These are phyloP conservation scores for Nephromyces sp. DNA, from an alignment of 169 alveolate species.

Conservation along the genomic window DNA sequence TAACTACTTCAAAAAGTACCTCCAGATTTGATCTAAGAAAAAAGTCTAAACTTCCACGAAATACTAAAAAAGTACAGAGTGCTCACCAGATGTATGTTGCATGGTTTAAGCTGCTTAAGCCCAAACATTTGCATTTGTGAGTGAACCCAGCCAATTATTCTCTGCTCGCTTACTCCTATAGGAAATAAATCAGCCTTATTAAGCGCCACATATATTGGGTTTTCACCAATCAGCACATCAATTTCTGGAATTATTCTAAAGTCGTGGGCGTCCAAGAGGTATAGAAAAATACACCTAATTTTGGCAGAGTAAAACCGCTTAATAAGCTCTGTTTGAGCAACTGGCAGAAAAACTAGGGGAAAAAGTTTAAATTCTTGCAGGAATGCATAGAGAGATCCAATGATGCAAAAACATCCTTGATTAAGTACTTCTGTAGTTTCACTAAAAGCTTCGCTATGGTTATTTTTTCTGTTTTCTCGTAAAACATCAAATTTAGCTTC, in stretches of 20 bases:
- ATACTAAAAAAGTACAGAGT: not conserved
- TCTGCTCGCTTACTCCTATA: not conserved
- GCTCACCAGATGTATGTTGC: not conserved
- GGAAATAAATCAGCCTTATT: not conserved
- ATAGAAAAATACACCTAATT: not conserved
- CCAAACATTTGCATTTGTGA: not conserved
- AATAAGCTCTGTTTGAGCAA: too few relatives aligned
- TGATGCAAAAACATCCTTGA: too few relatives aligned
- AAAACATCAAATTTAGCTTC: too few relatives aligned
- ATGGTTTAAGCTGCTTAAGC: not conserved
- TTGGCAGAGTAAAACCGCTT: too few relatives aligned
- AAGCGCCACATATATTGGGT: not conserved
- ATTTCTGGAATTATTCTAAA: not conserved
- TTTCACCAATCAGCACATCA: not conserved
- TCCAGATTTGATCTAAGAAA: not conserved
- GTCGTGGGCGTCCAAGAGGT: not conserved
- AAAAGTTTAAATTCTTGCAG: too few relatives aligned
- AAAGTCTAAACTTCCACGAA: not conserved
- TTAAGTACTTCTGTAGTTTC: too few relatives aligned
- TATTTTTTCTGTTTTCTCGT: too few relatives aligned
- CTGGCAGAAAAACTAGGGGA: too few relatives aligned
- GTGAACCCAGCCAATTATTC: not conserved
- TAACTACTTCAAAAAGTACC: not conserved
- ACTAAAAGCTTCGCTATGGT: too few relatives aligned
- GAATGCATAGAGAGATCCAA: too few relatives aligned